These are phyloP conservation scores for Globisporangium acanthophoron DNA, from an alignment of 352 stramenopile species.

Conservation along the genomic window DNA sequence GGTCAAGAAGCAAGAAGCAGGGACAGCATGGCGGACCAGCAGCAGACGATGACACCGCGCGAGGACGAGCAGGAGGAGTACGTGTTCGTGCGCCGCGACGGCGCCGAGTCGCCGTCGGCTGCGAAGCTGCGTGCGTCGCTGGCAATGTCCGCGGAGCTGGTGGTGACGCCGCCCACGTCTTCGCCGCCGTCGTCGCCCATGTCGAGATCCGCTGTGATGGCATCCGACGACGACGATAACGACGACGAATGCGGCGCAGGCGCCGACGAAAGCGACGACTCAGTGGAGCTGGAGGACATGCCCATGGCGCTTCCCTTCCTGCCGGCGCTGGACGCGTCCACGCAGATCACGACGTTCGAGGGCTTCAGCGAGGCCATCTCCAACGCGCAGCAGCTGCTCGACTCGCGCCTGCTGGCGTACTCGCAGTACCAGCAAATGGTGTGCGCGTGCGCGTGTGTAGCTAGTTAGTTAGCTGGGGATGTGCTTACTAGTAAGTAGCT, in stretches of 20 bases:
- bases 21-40: too few species aligned
- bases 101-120: conserved; percentile 5
- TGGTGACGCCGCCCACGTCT: conserved; percentile 12
- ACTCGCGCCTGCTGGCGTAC: conserved; percentile 75
- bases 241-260: conserved; percentile 20
- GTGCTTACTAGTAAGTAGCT: not conserved
- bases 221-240: not conserved
- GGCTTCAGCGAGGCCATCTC: conserved; percentile 76
- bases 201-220: not conserved
- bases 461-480: not conserved
- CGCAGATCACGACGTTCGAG: conserved; percentile 79
- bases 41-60: not conserved
- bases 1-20: too few species aligned
- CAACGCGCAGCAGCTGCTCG: conserved; percentile 62
- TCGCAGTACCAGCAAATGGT: conserved; percentile 84
- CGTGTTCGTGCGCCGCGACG: conserved; percentile 51
- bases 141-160: conserved; percentile 6
- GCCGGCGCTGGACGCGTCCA: conserved; percentile 75
- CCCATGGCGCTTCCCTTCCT: conserved; percentile 58
- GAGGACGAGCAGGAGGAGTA: conserved; percentile 56
- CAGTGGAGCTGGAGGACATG: conserved; percentile 45
- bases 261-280: conserved; percentile 20
- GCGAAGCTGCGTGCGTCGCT: conserved; percentile 7
- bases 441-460: conserved; percentile 5
- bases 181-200: conserved; percentile 7